Evolutionary conservation across 768 basidiomycete genomes (phyloP).

Genomic region (Suillus cothurnatus): DNA sequence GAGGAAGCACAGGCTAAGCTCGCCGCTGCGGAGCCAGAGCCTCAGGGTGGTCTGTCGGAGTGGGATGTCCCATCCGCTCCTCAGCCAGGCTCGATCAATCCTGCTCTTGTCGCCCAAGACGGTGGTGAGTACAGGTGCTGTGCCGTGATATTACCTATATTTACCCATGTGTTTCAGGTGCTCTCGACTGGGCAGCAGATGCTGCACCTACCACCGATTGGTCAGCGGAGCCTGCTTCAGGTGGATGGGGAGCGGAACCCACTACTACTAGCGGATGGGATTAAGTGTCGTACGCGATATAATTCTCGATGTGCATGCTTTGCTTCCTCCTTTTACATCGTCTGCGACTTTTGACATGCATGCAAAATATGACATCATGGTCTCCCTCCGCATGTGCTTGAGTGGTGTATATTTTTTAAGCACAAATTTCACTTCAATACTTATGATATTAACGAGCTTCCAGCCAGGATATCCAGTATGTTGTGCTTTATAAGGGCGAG

Average conservation of each 20-base stretch:
- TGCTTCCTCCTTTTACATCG: constrained; percentile 20
- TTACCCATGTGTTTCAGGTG: constrained; percentile 41
- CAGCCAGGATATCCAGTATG: neutral
- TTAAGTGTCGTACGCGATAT: constrained; percentile 14
- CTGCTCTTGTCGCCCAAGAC: constrained; percentile 66
- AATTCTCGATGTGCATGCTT: constrained; percentile 24
- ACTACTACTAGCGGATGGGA: constrained; percentile 32
- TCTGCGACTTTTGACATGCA: constrained; percentile 19
- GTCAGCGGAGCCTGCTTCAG: constrained; percentile 74
- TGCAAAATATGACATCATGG: constrained; percentile 23
- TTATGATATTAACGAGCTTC: neutral
- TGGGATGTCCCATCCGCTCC: constrained; percentile 78
- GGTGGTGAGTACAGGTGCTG: constrained; percentile 41
- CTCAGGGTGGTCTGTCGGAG: constrained; percentile 54
- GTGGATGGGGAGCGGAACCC: constrained; percentile 40
- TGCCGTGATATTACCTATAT: neutral
- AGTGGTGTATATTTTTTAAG: neutral
- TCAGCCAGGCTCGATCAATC: constrained; percentile 74
- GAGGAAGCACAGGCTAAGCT: constrained; percentile 89
- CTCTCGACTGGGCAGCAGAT: constrained; percentile 86
- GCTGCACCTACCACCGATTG: constrained; percentile 66
- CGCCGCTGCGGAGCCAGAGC: constrained; percentile 57
- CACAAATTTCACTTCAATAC: neutral
- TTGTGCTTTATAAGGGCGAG: constrained; percentile 31
- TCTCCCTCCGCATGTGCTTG: neutral